These are phyloP conservation scores for Neotropicomus parvogracilis DNA, from an alignment of 1,284 basidiomycete species.

Conservation along the genomic window DNA sequence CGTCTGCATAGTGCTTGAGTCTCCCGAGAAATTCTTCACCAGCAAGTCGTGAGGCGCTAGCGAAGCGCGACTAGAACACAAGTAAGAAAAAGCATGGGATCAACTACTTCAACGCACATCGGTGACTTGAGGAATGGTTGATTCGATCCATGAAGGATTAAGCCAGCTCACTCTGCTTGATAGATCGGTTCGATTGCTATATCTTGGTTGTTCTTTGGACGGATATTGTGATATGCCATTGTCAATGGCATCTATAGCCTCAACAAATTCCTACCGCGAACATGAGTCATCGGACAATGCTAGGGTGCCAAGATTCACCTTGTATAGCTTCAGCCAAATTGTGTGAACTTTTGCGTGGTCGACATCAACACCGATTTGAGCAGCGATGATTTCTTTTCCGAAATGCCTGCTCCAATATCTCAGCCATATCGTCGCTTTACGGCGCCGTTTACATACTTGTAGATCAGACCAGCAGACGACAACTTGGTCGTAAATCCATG, in stretches of 20 bases:
- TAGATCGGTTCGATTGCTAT: constrained; percentile 77
- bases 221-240: constrained; percentile 87
- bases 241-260: constrained; percentile 94
- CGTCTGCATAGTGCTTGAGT: constrained; percentile 79
- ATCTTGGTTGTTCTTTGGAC: constrained; percentile 58
- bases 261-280: constrained; percentile 74
- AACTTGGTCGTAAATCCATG: constrained; percentile 84
- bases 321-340: constrained; percentile 90
- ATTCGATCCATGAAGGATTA: constrained; percentile 92
- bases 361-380: constrained; percentile 48
- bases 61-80: constrained; percentile 61
- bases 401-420: constrained; percentile 66
- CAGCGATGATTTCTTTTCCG: constrained; percentile 83
- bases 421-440: constrained; percentile 1
- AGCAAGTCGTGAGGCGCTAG: constrained; percentile 76
- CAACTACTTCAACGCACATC: constrained; percentile 50
- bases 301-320: constrained; percentile 37
- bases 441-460: constrained; percentile 62
- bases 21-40: constrained; percentile 85
- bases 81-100: constrained; percentile 5
- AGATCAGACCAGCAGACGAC: constrained; percentile 89
- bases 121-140: constrained; percentile 53
- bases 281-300: constrained; percentile 5
- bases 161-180: constrained; percentile 76
- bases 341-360: constrained; percentile 65